Conservation (phyloP, 176 grass and related monocot genomes). For the Leersia perrieri region DNA sequence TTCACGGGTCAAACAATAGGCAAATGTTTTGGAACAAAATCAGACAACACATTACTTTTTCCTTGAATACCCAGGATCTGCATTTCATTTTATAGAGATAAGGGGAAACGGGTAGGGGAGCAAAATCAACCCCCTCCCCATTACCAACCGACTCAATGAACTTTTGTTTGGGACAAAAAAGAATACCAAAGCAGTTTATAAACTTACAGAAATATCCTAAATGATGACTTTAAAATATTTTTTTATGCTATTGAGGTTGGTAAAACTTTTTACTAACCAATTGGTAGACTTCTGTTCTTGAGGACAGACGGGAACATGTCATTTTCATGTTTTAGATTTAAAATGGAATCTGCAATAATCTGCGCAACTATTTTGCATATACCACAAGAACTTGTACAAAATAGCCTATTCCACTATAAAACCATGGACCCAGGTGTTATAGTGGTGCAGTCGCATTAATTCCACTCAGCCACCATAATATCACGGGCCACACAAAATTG, state of each 20-base stretch:
- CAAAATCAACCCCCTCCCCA: too few relatives aligned
- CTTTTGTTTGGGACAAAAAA: not conserved
- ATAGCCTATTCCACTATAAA: not conserved
- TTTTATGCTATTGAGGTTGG: not conserved
- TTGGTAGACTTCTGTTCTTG: not conserved
- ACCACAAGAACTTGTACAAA: not conserved
- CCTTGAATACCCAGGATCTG: too few relatives aligned
- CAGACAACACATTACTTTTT: not conserved
- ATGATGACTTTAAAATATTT: not conserved
- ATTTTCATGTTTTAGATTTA: not conserved
- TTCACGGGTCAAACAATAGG: not conserved
- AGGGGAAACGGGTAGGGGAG: too few relatives aligned
- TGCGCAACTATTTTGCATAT: not conserved
- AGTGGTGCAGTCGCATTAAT: not conserved
- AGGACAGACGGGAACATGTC: not conserved
- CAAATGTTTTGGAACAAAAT: not conserved
- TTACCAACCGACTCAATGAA: too few relatives aligned
- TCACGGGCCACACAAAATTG: not conserved
- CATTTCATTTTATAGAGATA: too few relatives aligned
- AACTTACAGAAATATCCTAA: not conserved
- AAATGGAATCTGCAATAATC: slow-evolving; percentile 4
- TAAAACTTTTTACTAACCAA: not conserved
- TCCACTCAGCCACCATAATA: not conserved
- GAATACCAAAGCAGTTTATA: not conserved
- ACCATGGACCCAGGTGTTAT: not conserved